Base-by-base conservation (phyloP, 2,329 filamentous ascomycete species). In the Penicillium sp. region DNA sequence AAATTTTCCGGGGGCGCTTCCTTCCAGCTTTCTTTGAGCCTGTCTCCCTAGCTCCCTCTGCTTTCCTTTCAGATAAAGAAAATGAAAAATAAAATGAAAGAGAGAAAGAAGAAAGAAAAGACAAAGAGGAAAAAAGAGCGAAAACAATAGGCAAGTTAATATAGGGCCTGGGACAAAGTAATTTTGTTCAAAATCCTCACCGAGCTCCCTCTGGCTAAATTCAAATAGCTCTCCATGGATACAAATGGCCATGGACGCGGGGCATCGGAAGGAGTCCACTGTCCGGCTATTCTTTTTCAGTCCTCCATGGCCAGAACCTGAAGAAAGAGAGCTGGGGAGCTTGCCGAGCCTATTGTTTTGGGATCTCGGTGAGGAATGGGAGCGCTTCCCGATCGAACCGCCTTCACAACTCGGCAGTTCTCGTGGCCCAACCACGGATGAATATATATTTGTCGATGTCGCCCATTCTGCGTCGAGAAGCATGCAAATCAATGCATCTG, bases 191-290 rank as follows among this genome's bases (percentile, higher is more conserved):
- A n/a, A 30, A 24, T 48, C 43, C 47, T 55, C 52, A 55, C 52
- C 52, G 52, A 54, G 43, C 28, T 54, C 23, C 42, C 42, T 20
- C 21, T 28, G 46, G 43, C 46, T 55, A 48, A 47, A 47, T 48
- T 54, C 20, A 21, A n/a, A 26, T 14, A 24, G 18, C 42, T 45
- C 18, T n/a, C 24, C 16, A 12, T 9, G 45, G 21, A 47, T 3
- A 47, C 46, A 1, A 8, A 20, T 18, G 2, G 40, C 24, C 28
- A 20, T 42, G 16, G 21, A 46, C 30, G 51, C 51, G 40, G 51
- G 51, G 51, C 42, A 53, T 43, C 40, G 40, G 21, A 43, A 28
- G 20, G 18, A 4, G 8, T 11, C n/a, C 20, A 11, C 18, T n/a
- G 33, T 11, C 35, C 21, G 35, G 24, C 30, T 11, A 40, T 23